phyloP scores from a whole-genome alignment of 2,329 filamentous ascomycete genomes.

The Fusarium sp. region DNA sequence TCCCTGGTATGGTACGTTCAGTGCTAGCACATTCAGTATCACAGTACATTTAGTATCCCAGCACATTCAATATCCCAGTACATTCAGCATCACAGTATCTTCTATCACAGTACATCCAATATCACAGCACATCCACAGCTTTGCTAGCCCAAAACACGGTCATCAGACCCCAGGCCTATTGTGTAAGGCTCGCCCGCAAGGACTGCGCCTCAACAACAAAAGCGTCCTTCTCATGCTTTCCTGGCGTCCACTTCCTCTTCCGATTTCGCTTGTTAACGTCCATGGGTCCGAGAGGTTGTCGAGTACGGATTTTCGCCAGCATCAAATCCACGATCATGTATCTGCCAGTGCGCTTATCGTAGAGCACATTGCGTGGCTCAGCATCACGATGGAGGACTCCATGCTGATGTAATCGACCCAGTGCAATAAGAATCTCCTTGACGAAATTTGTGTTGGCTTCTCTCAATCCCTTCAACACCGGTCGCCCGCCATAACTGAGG shows the following conservation, averaged over 20 bases:
- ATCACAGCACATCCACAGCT: neutral
- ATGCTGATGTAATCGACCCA: neutral
- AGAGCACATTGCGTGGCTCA: constrained; percentile 48
- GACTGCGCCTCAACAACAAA: neutral
- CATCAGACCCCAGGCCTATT: neutral
- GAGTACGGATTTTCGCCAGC: neutral
- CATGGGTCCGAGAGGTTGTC: neutral
- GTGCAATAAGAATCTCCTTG: neutral
- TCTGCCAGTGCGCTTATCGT: constrained; percentile 16
- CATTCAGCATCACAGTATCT: neutral
- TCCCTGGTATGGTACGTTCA: neutral
- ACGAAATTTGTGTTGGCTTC: neutral
- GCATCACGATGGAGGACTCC: neutral
- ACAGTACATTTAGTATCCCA: neutral
- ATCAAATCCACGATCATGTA: neutral
- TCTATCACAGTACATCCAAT: neutral
- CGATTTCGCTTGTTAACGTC: neutral
- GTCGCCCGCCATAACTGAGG: neutral
- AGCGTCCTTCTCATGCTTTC: neutral
- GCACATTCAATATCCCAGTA: neutral
- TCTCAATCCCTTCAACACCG: neutral
- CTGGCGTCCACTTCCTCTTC: neutral
- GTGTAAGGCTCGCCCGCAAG: neutral
- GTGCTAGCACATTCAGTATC: neutral
- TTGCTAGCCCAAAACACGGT: neutral